Evolutionary conservation across 2,329 filamentous ascomycete species (phyloP), one percentile per base, ranked within the genome.

Genomic region (Microdochium trichocladiopsis): DNA sequence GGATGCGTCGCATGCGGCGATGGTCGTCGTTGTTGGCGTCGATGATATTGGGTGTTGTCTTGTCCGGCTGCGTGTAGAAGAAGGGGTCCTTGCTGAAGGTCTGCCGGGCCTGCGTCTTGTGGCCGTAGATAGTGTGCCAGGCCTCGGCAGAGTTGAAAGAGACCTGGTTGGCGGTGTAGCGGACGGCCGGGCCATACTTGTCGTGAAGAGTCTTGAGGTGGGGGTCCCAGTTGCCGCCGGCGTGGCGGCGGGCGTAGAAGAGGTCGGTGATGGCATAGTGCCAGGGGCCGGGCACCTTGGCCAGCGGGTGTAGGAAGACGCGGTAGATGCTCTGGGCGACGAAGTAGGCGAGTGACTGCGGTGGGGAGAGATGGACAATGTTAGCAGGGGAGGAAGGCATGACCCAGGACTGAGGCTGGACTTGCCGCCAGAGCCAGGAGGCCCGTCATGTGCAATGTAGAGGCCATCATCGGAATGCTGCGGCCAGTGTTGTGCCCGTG

Each of bases 1-100:
- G 62, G 3, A 75, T 72, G n/a, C 72, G 63, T 12, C 72, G 61
- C 59, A 74, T 73, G 36, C 69, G 66, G 2, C 69, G 71, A 50
- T 75, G 72, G 28, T 31, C 28, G 8, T 45, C 21, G 37, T 16
- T 16, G 8, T 45, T 16, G 47, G 47, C 25, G 23, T 3, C 11
- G 47, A 48, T 28, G 24, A 48, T 48, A 16, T 48, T 8, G 47
- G 23, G 4, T 22, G 47, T 11, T 8, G 3, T 23, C 4, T 23
- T 23, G 6, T 25, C 12, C 10, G 4, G 3, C n/a, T 28, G 4
- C 8, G 23, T 9, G 12, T 45, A 45, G 41, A 45, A 45, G 12
- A 21, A 4, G n/a, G n/a, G n/a, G 12, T 45, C 41, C 18, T 45
- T 45, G 3, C 6, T 22, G 41, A 22, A 22, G 21, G 10, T 21